Conservation (phyloP, 345 rosid species). For the Citrus unshiu region DNA sequence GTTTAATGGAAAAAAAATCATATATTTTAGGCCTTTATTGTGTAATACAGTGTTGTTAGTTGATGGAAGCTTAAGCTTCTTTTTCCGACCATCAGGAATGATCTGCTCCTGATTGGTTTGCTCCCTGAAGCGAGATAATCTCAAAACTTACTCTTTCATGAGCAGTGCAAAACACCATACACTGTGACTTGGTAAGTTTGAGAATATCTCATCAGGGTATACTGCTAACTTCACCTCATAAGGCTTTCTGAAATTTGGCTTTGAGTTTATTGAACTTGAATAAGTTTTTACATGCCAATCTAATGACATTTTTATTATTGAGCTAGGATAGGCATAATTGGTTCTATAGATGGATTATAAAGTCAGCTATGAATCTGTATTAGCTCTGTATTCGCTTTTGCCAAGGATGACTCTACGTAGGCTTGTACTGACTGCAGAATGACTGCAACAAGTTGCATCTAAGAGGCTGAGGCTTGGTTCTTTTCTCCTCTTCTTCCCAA, state of each 20-base stretch:
- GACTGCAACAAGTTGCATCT: slow-evolving; percentile 19
- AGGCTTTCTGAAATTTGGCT: not conserved
- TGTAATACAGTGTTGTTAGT: not conserved
- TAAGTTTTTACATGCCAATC: not conserved
- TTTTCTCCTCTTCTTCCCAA: not conserved
- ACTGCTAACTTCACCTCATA: not conserved
- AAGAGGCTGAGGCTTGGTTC: slow-evolving; percentile 24
- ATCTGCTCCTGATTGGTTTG: slow-evolving; percentile 7
- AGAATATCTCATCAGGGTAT: not conserved
- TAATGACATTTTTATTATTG: not conserved
- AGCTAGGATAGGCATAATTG: not conserved
- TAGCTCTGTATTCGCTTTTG: not conserved
- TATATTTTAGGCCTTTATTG: not conserved
- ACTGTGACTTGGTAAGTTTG: not conserved
- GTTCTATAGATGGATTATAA: not conserved
- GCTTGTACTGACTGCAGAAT: slow-evolving; percentile 39
- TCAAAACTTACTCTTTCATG: not conserved
- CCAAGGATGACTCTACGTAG: slow-evolving; percentile 44
- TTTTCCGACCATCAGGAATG: not conserved
- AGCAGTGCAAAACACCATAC: not conserved
- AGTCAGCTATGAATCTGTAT: not conserved
- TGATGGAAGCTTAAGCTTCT: too few relatives aligned
- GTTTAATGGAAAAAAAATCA: not conserved
- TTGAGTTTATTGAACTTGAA: not conserved
- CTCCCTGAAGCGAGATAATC: slow-evolving; percentile 14